Evolutionary conservation across 2,329 filamentous ascomycete genomes (phyloP), one percentile per base, ranked within the genome.

Genomic region (Rutstroemia sp.): DNA sequence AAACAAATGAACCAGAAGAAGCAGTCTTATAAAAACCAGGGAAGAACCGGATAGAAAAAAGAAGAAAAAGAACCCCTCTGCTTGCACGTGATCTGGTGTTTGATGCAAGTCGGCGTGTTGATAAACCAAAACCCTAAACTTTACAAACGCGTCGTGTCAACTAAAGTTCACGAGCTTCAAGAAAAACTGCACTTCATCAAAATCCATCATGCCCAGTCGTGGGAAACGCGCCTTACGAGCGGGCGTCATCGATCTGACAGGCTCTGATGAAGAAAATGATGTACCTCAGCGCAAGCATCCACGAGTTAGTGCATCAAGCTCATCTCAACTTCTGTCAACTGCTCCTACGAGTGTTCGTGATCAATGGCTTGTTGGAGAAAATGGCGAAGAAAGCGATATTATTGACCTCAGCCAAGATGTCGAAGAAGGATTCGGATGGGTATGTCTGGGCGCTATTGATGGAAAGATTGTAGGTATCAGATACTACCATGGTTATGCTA

Each of bases 401-500:
- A 58, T 69, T 54, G 67, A 66, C 58, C 46, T 65, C 8, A 67
- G 58, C 58, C 67, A 67, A 60, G 67, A 67, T 57, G 56, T 54
- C 42, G 65, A 69, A 46, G 65, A 69, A 39, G 66, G 63, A 1
- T 60, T 58, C 54, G 66, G 62, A 16, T 69, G 67, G 67, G 52
- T 61, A 21, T 62, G 59, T 57, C 12, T 68, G 42, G 67, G 67
- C 34, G 57, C 59, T 19, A 65, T 68, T 27, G 76, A 73, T 49
- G 72, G 68, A 41, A 79, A 79, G 62, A 74, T 79, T 58, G 77
- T 80, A 2, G 77, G 77, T 46, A 48, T 80, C 17, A 65, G 73
- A 46, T 88, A 81, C 67, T 89, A 89, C 68, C 71, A 70, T 54
- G 86, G 86, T 1, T 74, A 78, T 61, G 85, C 84, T 14, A 83